These are phyloP conservation scores for Panicum virgatum DNA, from an alignment of 202 grass and related monocot genomes.

Conservation along the genomic window DNA sequence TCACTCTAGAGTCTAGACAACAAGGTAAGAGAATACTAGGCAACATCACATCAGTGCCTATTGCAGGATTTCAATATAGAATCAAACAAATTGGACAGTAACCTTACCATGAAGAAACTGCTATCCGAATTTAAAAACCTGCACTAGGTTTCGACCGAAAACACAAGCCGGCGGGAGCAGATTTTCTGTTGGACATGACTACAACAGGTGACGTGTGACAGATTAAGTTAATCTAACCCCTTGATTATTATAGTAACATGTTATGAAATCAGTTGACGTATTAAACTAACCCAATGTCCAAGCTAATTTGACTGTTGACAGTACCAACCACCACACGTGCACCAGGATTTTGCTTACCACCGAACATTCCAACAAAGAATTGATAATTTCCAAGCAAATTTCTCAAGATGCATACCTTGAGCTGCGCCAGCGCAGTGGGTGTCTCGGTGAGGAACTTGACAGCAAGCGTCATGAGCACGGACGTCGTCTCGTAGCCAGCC, in stretches of 20 bases:
- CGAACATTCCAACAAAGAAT: constrained; percentile 12
- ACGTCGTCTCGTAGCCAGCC: constrained; percentile 91
- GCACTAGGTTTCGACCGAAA: constrained; percentile 9
- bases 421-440: constrained; percentile 64
- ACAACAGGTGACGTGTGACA: constrained; percentile 25
- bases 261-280: constrained; percentile 34
- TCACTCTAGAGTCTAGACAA: constrained; percentile 8
- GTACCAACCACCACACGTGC: constrained; percentile 47
- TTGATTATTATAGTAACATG: constrained; percentile 12
- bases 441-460: constrained; percentile 95
- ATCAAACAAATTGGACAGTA: constrained; percentile 22
- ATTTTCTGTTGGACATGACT: constrained; percentile 19
- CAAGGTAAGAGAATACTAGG: neutral
- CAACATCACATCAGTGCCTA: constrained; percentile 20
- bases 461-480: constrained; percentile 91
- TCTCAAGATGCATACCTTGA: constrained; percentile 44
- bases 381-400: constrained; percentile 5
- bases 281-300: neutral
- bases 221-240: constrained; percentile 24
- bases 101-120: constrained; percentile 23
- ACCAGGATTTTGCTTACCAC: constrained; percentile 7
- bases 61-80: constrained; percentile 7
- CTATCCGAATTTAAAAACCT: neutral
- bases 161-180: neutral
- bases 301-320: constrained; percentile 27